A percentile compares a stretch with the other conserved stretches of the same genome.
These are phyloP conservation scores for Eurotiales sp. DNA, from an alignment of 2,329 filamentous ascomycete genomes.

Conservation along the genomic window DNA sequence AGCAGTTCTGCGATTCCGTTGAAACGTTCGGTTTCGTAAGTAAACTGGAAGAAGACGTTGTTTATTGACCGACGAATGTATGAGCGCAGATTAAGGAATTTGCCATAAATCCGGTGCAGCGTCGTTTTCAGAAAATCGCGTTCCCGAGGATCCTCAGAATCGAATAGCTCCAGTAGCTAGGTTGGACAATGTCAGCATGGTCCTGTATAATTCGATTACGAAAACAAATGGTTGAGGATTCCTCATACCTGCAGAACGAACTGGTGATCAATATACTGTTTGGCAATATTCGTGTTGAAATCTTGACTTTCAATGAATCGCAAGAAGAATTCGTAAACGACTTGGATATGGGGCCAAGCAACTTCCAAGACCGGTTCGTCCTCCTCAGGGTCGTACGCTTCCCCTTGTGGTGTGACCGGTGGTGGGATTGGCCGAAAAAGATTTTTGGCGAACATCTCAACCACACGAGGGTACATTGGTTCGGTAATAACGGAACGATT, in stretches of 20 bases:
- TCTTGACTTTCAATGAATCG: constrained; percentile 99
- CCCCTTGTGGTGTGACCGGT: constrained; percentile 94
- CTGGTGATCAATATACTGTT: constrained; percentile 96
- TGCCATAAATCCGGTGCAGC: constrained; percentile 95
- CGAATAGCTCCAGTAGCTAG: constrained; percentile 90
- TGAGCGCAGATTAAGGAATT: constrained; percentile 94
- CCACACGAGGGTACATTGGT: constrained; percentile 96
- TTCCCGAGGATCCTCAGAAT: constrained; percentile 95
- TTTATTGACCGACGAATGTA: constrained; percentile 99
- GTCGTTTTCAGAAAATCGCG: constrained; percentile 98
- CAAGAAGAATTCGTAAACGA: constrained; percentile 98
- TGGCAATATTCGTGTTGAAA: constrained; percentile 99
- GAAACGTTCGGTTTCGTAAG: constrained; percentile 97
- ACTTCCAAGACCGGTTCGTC: constrained; percentile 97
- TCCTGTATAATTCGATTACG: neutral
- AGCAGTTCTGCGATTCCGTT: constrained; percentile 96
- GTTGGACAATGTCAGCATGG: constrained; percentile 14
- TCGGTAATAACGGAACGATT: constrained; percentile 98
- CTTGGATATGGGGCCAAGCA: constrained; percentile 98
- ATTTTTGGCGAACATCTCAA: constrained; percentile 99
- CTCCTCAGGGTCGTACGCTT: constrained; percentile 97
- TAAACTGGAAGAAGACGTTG: constrained; percentile 99
- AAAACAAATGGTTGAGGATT: constrained; percentile 14
- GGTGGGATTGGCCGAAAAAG: constrained; percentile 95
- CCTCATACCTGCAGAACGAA: constrained; percentile 74